A percentile compares a stretch with the other conserved stretches of the same genome.
Conservation (phyloP, 2,329 filamentous ascomycete genomes). For the Fusarium armeniacum region DNA sequence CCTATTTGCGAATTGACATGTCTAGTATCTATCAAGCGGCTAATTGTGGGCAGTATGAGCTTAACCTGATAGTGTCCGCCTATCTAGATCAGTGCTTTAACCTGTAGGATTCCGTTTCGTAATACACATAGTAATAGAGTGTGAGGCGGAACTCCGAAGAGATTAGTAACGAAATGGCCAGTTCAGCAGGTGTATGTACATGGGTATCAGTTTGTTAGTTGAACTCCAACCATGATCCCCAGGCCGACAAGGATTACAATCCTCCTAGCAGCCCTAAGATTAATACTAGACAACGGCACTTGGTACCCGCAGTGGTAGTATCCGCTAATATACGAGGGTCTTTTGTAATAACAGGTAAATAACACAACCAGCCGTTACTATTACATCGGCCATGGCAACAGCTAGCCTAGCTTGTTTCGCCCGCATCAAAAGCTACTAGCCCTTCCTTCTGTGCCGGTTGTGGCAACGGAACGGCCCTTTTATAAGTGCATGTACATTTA, state of each 20-base stretch:
- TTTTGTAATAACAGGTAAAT: conserved; percentile 17
- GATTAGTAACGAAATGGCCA: not conserved
- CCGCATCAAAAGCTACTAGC: not conserved
- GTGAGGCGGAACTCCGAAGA: not conserved
- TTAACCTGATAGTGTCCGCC: not conserved
- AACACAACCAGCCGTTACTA: conserved; percentile 1
- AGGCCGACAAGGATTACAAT: not conserved
- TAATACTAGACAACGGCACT: not conserved
- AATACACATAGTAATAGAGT: not conserved
- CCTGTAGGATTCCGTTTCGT: not conserved
- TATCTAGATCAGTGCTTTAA: not conserved
- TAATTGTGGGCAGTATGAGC: not conserved
- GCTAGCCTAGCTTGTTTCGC: conserved; percentile 2
- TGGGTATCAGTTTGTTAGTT: no score
- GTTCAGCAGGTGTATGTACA: not conserved
- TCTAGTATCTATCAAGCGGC: not conserved
- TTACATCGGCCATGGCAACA: conserved; percentile 1
- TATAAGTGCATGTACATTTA: conserved; percentile 14
- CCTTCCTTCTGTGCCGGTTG: not conserved
- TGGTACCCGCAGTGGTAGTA: not conserved
- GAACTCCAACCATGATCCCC: not conserved
- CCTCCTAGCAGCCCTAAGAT: not conserved
- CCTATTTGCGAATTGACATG: not conserved
- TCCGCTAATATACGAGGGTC: conserved; percentile 3
- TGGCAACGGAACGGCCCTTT: conserved; percentile 4